Evolutionary conservation across 192 early-diverging fungal species (phyloP).

Genomic region (Podila verticillata): DNA sequence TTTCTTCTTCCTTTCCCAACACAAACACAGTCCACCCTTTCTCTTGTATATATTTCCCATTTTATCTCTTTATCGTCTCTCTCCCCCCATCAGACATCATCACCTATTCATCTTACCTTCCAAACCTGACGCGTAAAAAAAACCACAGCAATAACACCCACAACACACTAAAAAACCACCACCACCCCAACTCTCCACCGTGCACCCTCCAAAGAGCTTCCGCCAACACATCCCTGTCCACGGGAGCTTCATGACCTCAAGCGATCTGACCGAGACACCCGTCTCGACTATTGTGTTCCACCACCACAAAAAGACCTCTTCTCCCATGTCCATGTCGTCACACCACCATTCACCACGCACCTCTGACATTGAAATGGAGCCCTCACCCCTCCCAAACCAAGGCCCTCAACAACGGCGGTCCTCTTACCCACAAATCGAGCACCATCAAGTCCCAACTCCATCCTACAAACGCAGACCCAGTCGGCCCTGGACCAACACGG

Average conservation of each 20-base stretch:
- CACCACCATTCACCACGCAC: background rate
- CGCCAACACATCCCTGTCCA: background rate
- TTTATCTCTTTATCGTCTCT: background rate
- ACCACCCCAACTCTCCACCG: background rate
- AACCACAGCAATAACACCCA: background rate
- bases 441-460: background rate
- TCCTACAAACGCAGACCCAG: constrained; percentile 3
- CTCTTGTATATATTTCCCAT: background rate
- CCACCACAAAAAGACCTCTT: background rate
- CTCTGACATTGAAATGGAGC: background rate
- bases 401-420: background rate
- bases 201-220: constrained; percentile 1
- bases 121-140: too few species aligned
- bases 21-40: background rate
- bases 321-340: background rate
- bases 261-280: constrained; percentile 31
- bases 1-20: background rate
- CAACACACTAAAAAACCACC: background rate
- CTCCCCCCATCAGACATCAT: background rate
- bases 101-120: too few species aligned
- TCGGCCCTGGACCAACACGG: constrained; percentile 26
- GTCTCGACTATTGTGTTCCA: background rate
- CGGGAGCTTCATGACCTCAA: constrained; percentile 30
- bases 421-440: background rate
- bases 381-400: background rate